These are phyloP conservation scores for Pleomassaria siparia DNA, from an alignment of 2,329 filamentous ascomycete genomes.

Conservation along the genomic window DNA sequence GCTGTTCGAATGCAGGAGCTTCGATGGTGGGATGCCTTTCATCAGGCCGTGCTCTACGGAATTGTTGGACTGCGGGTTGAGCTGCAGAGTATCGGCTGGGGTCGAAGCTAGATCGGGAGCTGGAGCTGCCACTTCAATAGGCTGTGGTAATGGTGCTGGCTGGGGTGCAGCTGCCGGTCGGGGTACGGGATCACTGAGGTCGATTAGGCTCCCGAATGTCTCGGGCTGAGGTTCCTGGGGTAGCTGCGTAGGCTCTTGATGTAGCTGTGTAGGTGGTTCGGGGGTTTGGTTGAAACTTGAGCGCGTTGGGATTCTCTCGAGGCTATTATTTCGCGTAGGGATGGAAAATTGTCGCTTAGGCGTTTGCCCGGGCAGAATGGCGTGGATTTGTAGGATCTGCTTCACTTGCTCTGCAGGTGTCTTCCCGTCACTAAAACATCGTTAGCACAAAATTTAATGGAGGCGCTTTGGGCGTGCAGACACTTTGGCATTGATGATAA, in stretches of 20 bases:
- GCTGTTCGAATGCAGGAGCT: conserved; percentile 21
- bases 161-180: background rate
- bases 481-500: conserved; percentile 89
- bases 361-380: conserved; percentile 78
- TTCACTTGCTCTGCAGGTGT: conserved; percentile 71
- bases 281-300: background rate
- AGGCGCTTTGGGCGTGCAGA: conserved; percentile 47
- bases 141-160: background rate
- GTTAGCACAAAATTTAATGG: conserved; percentile 7
- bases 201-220: conserved; percentile 54
- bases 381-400: conserved; percentile 84
- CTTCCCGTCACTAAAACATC: conserved; percentile 53
- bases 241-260: background rate
- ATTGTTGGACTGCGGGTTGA: background rate
- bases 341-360: conserved; percentile 53
- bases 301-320: conserved; percentile 17
- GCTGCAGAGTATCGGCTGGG: no score
- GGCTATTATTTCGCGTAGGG: conserved; percentile 54
- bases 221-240: conserved; percentile 13
- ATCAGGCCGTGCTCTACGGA: conserved; percentile 9
- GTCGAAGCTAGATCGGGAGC: no score
- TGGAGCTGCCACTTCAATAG: background rate
- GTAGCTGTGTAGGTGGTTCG: conserved; percentile 9
- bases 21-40: conserved; percentile 28
- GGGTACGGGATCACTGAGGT: conserved; percentile 55